phyloP scores from a whole-genome alignment of 2,329 filamentous ascomycete species.

The Aplosporella prunicola region DNA sequence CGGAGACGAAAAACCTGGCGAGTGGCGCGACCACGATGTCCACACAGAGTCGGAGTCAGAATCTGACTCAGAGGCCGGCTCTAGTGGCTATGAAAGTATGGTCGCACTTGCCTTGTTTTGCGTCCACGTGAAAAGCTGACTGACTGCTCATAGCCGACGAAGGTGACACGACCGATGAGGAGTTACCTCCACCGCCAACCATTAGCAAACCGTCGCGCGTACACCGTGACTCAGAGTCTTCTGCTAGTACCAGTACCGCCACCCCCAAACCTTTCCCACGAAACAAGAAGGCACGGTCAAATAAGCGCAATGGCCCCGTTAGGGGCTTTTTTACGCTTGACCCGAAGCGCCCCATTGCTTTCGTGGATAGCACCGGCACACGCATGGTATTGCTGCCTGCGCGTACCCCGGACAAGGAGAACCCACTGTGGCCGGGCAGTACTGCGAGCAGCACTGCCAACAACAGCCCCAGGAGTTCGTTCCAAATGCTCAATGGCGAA shows the following conservation, averaged over 20 bases:
- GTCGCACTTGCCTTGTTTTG: slow-evolving; percentile 16
- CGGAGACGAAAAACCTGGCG: slow-evolving; percentile 35
- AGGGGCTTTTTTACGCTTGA: slow-evolving; percentile 26
- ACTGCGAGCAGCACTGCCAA: slow-evolving; percentile 31
- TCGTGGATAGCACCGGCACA: slow-evolving; percentile 23
- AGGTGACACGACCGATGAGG: slow-evolving; percentile 52
- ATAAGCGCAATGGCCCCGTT: slow-evolving; percentile 18
- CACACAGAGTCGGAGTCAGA: slow-evolving; percentile 29
- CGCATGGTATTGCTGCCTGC: slow-evolving; percentile 15
- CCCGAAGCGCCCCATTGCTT: slow-evolving; percentile 22
- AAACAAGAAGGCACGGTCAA: slow-evolving; percentile 9
- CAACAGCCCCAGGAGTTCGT: slow-evolving; percentile 29
- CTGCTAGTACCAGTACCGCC: slow-evolving; percentile 29
- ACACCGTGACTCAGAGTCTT: slow-evolving; percentile 41
- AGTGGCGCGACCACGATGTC: slow-evolving; percentile 16
- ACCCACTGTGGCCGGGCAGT: slow-evolving; percentile 20
- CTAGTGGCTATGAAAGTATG: slow-evolving; percentile 53
- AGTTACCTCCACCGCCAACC: slow-evolving; percentile 39
- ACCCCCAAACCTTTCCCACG: slow-evolving; percentile 30
- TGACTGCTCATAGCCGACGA: slow-evolving; percentile 46
- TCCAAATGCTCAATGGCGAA: slow-evolving; percentile 26
- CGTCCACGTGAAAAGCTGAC: slow-evolving; percentile 25
- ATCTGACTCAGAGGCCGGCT: slow-evolving; percentile 32
- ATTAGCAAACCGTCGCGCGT: slow-evolving; percentile 32
- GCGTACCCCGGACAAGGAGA: slow-evolving; percentile 3